Base-by-base conservation (phyloP, 345 rosid species). In the Brassica carinata region DNA sequence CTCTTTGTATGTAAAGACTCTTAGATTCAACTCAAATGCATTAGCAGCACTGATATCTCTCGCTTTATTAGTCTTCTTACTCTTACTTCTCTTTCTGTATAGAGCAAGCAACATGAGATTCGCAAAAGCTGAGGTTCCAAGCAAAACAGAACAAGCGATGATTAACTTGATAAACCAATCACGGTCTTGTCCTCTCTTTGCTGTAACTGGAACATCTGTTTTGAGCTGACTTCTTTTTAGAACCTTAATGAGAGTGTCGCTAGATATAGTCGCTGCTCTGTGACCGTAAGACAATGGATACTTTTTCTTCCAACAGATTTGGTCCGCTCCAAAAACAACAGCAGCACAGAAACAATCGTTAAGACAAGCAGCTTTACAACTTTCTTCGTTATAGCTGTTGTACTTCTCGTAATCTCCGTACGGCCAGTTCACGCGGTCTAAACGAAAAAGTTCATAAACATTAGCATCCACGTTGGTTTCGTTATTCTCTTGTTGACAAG, bases 251-350 rank as follows among this genome's bases (percentile, higher is more conserved):
- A 88, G 78, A 2, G 89, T 87, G 38, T 72, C 84, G 29, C 85
- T 9, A 65, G 33, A 79, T 34, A 34, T 34, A 34, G 38, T 34
- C 38, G 7, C 38, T 34, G 48, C 11, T 71, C 85, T 59, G 45
- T 13, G 45, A 10, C 92, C 94, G 40, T 87, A 87, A 1, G 85
- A 80, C 7, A 88, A 69, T 34, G 91, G 91, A 36, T 30, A 58
- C 79, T 58, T 86, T 87, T 88, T 88, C 85, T 88, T 91, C 87
- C 85, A 83, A 64, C 91, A 85, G 5, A 14, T 63, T 76, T 76
- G 8, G 38, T 34, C 7, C 38, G 38, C 38, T 34, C 38, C 38
- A 34, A 77, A 75, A 33, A 83, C 80, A 9, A 89, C 93, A 18
- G 83, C 87, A 10, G 71, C 88, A 26, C 93, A 92, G 58, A 84